Base-by-base conservation (phyloP, 2,329 filamentous ascomycete genomes). In the Fonsecaea pedrosoi region DNA sequence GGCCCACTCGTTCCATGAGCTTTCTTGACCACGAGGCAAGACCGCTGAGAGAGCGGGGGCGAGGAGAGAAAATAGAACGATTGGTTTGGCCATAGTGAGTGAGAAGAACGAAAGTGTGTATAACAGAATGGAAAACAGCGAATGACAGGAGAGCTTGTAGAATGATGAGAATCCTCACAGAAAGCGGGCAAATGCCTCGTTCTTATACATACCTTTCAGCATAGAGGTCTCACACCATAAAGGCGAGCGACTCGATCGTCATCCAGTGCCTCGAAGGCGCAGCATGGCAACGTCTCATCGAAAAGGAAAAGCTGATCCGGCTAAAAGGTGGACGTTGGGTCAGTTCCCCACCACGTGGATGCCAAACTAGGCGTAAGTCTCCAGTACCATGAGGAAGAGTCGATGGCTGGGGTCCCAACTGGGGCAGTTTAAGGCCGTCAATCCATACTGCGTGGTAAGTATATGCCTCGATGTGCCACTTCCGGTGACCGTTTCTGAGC, bases 31-130 rank as follows among this genome's bases (percentile, higher is more conserved):
- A 48, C 65, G 34, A 55, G 64, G 67, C 48, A 69, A 38, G 25
- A 69, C 67, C 40, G 64, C 67, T 48, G 60, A 60, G 18, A 69
- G 57, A 57, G 67, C 67, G 8, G 67, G 67, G 21, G 62, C 66
- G 32, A 69, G 38, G 15, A 69, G 59, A 13, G 69, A 65, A 63
- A 69, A 65, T 21, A 66, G 60, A 69, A 68, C 62, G 64, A 71
- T 30, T 37, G 67, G 63, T 55, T 69, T 71, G 40, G 62, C 53
- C 62, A 68, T 69, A 32, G 18, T 60, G 38, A 58, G 32, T 45
- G 56, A 62, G 54, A 62, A 58, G 57, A 68, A 65, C 66, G 66
- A 68, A 69, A 55, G 61, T 62, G 32, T 21, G 21, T 53, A 30
- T 50, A 61, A 48, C 30, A 5, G n/a, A 55, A 55, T 55, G 53